Evolutionary conservation across 2,329 filamentous ascomycete species (phyloP), one percentile per base, ranked within the genome.

Genomic region (Teratosphaeria nubilosa): DNA sequence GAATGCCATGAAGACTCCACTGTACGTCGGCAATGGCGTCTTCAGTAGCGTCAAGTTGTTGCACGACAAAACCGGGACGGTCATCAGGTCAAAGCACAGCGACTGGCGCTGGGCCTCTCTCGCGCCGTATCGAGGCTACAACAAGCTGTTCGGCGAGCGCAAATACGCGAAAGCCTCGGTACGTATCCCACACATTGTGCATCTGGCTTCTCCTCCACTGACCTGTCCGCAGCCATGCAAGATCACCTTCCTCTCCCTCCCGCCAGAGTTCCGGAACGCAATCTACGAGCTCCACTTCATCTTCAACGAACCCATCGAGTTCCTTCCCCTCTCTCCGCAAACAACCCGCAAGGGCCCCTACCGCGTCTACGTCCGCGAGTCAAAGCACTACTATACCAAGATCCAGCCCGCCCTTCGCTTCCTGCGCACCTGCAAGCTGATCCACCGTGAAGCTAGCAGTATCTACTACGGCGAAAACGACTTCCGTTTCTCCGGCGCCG

Each of bases 391-490:
- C n/a, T n/a, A n/a, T n/a, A 30, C 7, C 13, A 11, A 56, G 16
- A 50, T 57, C 20, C 14, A 53, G 6, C 51, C 56, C 3, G 9
- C n/a, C 4, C 10, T 37, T 5, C 13, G 22, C 5, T 53, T 63
- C 13, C 55, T 64, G 16, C 58, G 60, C 16, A 30, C 55, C 34
- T 61, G 48, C 57, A 58, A 56, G 32, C 68, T 68, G 25, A 68
- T 75, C 59, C 63, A 74, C 64, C 34, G 63, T 10, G 76, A 78
- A 69, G 73, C 72, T 1, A 64, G 64, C 0, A 66, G 70, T 16
- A 68, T 79, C 4, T 70, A 80, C 16, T 81, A 80, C 63, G 70
- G 71, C 3, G 63, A 64, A 14, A 45, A 45, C n/a, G 70, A 72
- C 24, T 80, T 80, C 69, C 60, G 60, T 22, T 64, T 64, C 58